phyloP scores from a whole-genome alignment of 352 stramenopile species.

The Globisporangium middletonii region DNA sequence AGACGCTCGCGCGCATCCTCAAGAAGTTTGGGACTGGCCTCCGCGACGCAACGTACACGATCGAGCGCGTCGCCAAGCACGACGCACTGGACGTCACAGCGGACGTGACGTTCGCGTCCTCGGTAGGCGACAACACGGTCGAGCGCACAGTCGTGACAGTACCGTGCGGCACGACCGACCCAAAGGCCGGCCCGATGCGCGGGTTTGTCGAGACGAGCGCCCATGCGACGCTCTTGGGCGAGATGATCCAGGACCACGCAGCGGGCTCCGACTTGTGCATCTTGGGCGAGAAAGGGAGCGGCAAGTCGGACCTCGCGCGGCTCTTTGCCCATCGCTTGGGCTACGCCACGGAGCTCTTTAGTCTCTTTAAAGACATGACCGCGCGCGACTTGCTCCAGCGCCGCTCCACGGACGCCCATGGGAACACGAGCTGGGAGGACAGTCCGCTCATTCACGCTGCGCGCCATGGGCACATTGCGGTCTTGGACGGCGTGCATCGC shows the following conservation, averaged over 20 bases:
- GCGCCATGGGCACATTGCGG: slow-evolving; percentile 66
- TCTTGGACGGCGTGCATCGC: slow-evolving; percentile 94
- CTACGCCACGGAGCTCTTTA: slow-evolving; percentile 88
- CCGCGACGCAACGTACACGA: slow-evolving; percentile 21
- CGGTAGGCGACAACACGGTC: neutral
- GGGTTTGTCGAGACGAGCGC: slow-evolving; percentile 57
- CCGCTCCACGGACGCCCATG: slow-evolving; percentile 78
- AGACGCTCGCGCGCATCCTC: slow-evolving; percentile 49
- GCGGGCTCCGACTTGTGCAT: slow-evolving; percentile 74
- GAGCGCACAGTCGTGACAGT: slow-evolving; percentile 23
- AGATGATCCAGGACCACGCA: slow-evolving; percentile 81
- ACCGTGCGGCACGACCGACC: slow-evolving; percentile 32
- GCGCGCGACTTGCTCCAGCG: slow-evolving; percentile 89
- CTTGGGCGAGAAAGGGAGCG: slow-evolving; percentile 75
- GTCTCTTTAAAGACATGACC: slow-evolving; percentile 93
- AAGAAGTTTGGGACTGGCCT: slow-evolving; percentile 33
- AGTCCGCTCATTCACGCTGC: slow-evolving; percentile 90
- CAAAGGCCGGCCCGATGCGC: slow-evolving; percentile 19
- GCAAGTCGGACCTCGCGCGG: slow-evolving; percentile 70
- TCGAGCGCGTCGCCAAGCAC: slow-evolving; percentile 31
- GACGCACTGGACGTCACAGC: slow-evolving; percentile 14
- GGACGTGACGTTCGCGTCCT: slow-evolving; percentile 18
- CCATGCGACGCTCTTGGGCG: slow-evolving; percentile 38
- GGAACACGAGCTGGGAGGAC: slow-evolving; percentile 91
- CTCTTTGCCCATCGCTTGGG: slow-evolving; percentile 68